These are phyloP conservation scores for Calocera cornea DNA, from an alignment of 768 basidiomycete genomes.

Conservation along the genomic window DNA sequence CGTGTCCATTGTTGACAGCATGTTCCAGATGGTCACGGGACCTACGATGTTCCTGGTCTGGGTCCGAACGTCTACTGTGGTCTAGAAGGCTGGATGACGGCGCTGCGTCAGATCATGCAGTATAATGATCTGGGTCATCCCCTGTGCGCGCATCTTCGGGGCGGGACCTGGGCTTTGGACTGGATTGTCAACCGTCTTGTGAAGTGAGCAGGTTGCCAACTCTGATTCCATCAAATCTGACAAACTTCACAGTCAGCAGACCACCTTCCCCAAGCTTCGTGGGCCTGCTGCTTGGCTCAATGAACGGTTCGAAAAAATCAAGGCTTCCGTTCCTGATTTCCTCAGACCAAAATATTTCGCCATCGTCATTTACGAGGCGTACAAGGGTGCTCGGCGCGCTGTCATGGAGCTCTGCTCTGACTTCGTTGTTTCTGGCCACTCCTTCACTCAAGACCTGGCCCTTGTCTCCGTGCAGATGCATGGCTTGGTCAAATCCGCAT, in stretches of 20 bases:
- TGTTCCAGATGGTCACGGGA: conserved; percentile 40
- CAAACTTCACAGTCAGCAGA: conserved; percentile 27
- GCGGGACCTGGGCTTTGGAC: conserved; percentile 86
- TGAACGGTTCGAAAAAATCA: conserved; percentile 74
- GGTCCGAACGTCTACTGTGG: conserved; percentile 83
- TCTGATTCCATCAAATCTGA: neutral
- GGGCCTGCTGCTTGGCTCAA: conserved; percentile 72
- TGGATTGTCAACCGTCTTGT: conserved; percentile 60
- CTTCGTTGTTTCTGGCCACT: conserved; percentile 70
- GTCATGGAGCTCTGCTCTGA: conserved; percentile 81
- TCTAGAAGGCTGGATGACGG: conserved; percentile 94
- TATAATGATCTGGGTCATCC: conserved; percentile 90
- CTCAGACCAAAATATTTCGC: conserved; percentile 95
- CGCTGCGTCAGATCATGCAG: conserved; percentile 66
- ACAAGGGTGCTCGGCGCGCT: conserved; percentile 74
- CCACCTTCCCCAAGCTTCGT: conserved; percentile 50
- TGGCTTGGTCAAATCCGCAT: conserved; percentile 80
- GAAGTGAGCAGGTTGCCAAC: conserved; percentile 38
- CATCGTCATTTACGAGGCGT: conserved; percentile 75
- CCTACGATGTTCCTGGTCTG: conserved; percentile 62
- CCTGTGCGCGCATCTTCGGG: conserved; percentile 72
- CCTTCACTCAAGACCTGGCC: conserved; percentile 82
- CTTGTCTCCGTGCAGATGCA: conserved; percentile 81
- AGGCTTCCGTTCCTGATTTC: conserved; percentile 61
- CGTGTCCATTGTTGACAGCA: conserved; percentile 30